A percentile compares a stretch with the other conserved stretches of the same genome.
These are phyloP conservation scores for Apiospora saccharicola DNA, from an alignment of 2,329 filamentous ascomycete genomes.

Conservation along the genomic window DNA sequence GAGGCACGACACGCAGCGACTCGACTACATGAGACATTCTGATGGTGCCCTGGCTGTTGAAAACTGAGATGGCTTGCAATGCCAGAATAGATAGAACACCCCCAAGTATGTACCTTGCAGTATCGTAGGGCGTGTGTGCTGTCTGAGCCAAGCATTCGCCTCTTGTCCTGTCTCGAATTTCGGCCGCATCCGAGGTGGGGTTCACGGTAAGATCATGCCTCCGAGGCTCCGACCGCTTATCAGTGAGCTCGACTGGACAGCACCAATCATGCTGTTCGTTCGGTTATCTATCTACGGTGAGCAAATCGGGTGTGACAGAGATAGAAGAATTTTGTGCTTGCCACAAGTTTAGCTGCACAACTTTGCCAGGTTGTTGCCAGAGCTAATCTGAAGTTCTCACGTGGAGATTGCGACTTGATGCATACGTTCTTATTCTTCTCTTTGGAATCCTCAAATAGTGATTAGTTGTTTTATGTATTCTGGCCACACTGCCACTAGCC, in stretches of 20 bases:
- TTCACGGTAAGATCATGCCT: not conserved
- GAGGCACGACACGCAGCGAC: conserved; percentile 7
- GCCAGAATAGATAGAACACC: not conserved
- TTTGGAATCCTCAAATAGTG: too few species aligned
- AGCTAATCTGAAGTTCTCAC: not conserved
- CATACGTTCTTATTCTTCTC: too few species aligned
- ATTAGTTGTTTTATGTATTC: too few species aligned
- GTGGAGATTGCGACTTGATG: too few species aligned
- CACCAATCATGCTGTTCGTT: not conserved
- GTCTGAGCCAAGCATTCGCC: not conserved
- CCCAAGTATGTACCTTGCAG: not conserved
- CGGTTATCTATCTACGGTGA: not conserved
- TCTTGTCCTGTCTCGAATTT: not conserved
- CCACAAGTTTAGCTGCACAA: not conserved
- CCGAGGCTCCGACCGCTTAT: not conserved
- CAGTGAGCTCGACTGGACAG: not conserved
- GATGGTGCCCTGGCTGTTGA: not conserved
- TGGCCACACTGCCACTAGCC: too few species aligned
- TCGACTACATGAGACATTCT: not conserved
- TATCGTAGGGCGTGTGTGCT: not conserved
- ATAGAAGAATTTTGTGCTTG: not conserved
- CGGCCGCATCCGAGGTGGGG: conserved; percentile 1
- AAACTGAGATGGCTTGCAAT: not conserved
- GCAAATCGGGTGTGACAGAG: not conserved
- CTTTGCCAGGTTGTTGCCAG: not conserved